Conservation (phyloP, 2,329 filamentous ascomycete genomes). For the Rasamsonia emersonii region DNA sequence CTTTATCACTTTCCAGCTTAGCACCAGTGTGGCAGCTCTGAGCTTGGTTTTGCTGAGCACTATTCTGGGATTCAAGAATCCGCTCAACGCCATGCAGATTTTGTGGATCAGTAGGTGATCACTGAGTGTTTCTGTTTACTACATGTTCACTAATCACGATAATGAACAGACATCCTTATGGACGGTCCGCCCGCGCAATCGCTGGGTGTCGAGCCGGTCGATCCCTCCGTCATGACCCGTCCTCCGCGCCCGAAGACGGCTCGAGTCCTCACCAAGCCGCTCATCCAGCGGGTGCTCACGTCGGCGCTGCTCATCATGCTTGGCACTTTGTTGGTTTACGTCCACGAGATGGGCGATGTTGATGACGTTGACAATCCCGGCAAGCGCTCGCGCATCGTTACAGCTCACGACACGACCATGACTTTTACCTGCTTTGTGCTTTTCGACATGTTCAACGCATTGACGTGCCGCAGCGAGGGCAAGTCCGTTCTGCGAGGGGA, state of each 20-base stretch:
- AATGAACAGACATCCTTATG: conserved; percentile 90
- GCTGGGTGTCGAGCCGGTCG: conserved; percentile 88
- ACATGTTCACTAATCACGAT: conserved; percentile 19
- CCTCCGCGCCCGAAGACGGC: conserved; percentile 81
- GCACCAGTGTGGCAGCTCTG: conserved; percentile 88
- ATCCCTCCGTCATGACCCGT: conserved; percentile 85
- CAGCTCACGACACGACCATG: conserved; percentile 94
- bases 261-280: conserved; percentile 74
- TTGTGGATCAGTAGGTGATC: conserved; percentile 86
- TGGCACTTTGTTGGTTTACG: conserved; percentile 85
- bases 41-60: conserved; percentile 89
- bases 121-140: neutral
- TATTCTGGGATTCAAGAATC: conserved; percentile 85
- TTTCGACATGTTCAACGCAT: conserved; percentile 99
- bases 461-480: conserved; percentile 82
- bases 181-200: conserved; percentile 96
- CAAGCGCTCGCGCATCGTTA: conserved; percentile 55
- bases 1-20: conserved; percentile 96
- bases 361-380: conserved; percentile 32
- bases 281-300: conserved; percentile 77
- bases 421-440: conserved; percentile 98
- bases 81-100: conserved; percentile 98
- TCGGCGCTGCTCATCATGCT: conserved; percentile 85
- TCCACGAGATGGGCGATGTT: conserved; percentile 78
- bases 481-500: conserved; percentile 87